phyloP scores from a whole-genome alignment of 208 protist genomes.

The Crithidia bombi region DNA sequence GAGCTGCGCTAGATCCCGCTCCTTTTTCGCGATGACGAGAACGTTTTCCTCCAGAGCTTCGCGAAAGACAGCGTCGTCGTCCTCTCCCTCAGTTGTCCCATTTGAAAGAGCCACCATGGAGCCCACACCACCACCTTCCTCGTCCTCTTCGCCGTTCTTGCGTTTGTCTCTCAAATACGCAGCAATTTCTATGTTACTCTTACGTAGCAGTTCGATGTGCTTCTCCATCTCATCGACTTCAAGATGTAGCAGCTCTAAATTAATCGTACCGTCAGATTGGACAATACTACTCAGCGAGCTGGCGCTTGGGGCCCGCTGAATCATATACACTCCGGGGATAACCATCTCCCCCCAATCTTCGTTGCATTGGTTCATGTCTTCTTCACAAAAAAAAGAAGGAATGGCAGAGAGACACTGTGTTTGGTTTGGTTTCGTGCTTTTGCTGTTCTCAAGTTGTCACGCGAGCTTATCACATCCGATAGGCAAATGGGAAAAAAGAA shows the following conservation, averaged over 20 bases:
- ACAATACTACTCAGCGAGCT: constrained; percentile 3
- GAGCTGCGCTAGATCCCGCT: constrained; percentile 35
- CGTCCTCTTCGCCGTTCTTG: constrained; percentile 11
- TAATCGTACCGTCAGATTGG: constrained; percentile 31
- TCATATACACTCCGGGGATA: constrained; percentile 86
- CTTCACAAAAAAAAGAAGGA: neutral
- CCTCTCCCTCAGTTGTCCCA: constrained; percentile 20
- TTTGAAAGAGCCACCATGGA: constrained; percentile 18
- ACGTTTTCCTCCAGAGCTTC: constrained; percentile 43
- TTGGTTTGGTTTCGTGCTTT: too few relatives aligned
- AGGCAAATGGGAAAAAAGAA: too few relatives aligned
- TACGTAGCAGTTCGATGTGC: constrained; percentile 58
- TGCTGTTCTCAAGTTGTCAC: too few relatives aligned
- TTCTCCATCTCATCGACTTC: constrained; percentile 61
- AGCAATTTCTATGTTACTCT: constrained; percentile 72
- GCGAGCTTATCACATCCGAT: too few relatives aligned
- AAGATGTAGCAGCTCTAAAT: constrained; percentile 64
- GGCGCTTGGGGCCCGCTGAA: constrained; percentile 31
- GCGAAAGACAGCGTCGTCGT: constrained; percentile 37
- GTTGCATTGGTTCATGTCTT: constrained; percentile 16
- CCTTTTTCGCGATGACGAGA: constrained; percentile 37
- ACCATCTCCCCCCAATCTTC: constrained; percentile 78
- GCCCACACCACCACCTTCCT: constrained; percentile 18
- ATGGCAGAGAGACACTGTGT: neutral
- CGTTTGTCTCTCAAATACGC: constrained; percentile 23